These are phyloP conservation scores for Boletus eberwhitei DNA, from an alignment of 768 basidiomycete genomes.

Conservation along the genomic window DNA sequence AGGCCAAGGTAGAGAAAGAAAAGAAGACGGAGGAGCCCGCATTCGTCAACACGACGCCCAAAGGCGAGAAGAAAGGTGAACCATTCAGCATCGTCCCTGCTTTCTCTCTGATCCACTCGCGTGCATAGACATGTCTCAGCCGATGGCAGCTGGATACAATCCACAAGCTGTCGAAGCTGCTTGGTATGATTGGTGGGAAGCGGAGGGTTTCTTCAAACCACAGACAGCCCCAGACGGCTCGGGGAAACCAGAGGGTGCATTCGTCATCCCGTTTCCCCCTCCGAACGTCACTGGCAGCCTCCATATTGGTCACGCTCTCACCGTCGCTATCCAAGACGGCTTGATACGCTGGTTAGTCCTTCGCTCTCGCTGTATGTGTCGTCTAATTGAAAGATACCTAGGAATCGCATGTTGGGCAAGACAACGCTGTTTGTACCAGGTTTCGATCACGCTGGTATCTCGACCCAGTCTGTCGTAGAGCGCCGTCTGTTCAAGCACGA, in stretches of 20 bases:
- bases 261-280: conserved; percentile 88
- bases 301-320: conserved; percentile 94
- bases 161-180: conserved; percentile 91
- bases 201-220: conserved; percentile 88
- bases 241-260: conserved; percentile 60
- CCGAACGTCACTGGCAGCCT: conserved; percentile 96
- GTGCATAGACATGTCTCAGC: conserved; percentile 68
- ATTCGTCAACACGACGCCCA: conserved; percentile 89
- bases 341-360: conserved; percentile 77
- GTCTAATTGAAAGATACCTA: conserved; percentile 24
- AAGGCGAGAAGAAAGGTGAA: conserved; percentile 91
- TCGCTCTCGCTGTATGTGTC: neutral
- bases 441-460: conserved; percentile 98
- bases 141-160: conserved; percentile 93
- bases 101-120: neutral
- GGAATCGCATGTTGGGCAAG: conserved; percentile 96
- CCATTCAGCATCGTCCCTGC: neutral
- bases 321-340: conserved; percentile 86
- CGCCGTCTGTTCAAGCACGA: conserved; percentile 82
- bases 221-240: conserved; percentile 54
- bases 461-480: conserved; percentile 97
- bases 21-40: conserved; percentile 64
- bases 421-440: conserved; percentile 89
- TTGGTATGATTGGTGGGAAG: conserved; percentile 98
- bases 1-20: conserved; percentile 70